A percentile compares a stretch with the other conserved stretches of the same genome.
Evolutionary conservation across 495 filamentous ascomycete genomes (phyloP).

Genomic region (Cudoniella acicularis): DNA sequence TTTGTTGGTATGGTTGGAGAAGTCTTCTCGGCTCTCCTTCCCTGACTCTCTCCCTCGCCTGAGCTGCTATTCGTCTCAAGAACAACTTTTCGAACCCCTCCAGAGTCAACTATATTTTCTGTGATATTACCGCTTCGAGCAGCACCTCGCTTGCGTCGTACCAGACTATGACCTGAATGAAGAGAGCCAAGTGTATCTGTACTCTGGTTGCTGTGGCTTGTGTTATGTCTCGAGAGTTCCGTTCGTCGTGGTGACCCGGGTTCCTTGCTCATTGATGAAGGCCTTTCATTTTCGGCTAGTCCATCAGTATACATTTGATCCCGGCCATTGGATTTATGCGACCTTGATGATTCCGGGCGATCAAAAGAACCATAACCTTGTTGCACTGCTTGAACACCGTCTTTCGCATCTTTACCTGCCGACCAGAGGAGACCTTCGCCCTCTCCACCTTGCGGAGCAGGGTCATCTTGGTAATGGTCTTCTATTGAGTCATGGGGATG

Average conservation of each 20-base stretch:
- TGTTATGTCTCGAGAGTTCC: conserved; percentile 5
- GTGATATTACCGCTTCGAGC: conserved; percentile 85
- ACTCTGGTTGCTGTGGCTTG: conserved; percentile 38
- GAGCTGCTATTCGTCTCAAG: conserved; percentile 36
- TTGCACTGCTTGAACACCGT: conserved; percentile 64
- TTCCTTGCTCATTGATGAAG: background rate
- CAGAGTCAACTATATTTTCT: conserved; percentile 77
- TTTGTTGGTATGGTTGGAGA: background rate
- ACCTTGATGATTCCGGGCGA: background rate
- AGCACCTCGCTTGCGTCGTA: conserved; percentile 41
- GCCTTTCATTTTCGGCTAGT: background rate
- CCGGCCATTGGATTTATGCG: background rate
- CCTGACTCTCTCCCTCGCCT: conserved; percentile 1
- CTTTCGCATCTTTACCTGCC: conserved; percentile 53
- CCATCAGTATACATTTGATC: background rate
- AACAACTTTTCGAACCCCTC: conserved; percentile 80
- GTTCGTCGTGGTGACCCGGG: background rate
- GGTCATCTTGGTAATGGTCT: conserved; percentile 21
- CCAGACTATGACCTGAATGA: conserved; percentile 29
- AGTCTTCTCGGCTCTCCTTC: background rate
- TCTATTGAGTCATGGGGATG: conserved; percentile 14
- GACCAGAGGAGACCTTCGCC: conserved; percentile 47
- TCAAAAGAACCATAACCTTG: conserved; percentile 58
- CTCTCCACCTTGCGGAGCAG: conserved; percentile 43
- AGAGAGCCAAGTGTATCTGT: conserved; percentile 41